Evolutionary conservation across 2,329 filamentous ascomycete genomes (phyloP).

Genomic region (Penicillium sp.): DNA sequence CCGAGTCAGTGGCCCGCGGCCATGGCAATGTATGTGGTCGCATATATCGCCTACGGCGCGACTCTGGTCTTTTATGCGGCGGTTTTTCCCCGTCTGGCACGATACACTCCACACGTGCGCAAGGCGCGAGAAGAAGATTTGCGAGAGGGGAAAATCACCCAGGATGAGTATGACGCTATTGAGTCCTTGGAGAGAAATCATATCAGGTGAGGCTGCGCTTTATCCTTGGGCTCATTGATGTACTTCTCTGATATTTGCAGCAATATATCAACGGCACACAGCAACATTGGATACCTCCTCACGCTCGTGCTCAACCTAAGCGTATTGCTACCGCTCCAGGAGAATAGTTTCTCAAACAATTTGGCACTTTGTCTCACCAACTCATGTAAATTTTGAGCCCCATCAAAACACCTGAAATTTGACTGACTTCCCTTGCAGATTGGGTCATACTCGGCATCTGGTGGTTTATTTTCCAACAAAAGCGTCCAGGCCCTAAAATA

Average conservation of each 20-base stretch:
- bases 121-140: constrained; percentile 46
- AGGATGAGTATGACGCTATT: constrained; percentile 43
- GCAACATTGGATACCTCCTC: constrained; percentile 46
- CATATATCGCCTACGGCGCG: constrained; percentile 44
- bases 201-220: constrained; percentile 31
- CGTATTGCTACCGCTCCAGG: constrained; percentile 41
- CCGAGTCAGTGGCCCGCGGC: constrained; percentile 44
- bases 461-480: constrained; percentile 49
- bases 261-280: constrained; percentile 47
- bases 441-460: constrained; percentile 46
- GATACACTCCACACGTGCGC: constrained; percentile 45
- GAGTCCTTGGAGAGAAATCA: constrained; percentile 47
- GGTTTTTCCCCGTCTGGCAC: constrained; percentile 42
- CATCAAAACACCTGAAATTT: too few species aligned
- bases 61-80: constrained; percentile 48
- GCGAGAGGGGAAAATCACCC: constrained; percentile 39
- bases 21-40: constrained; percentile 45
- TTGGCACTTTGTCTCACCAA: constrained; percentile 45
- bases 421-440: constrained; percentile 28
- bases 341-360: constrained; percentile 41
- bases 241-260: constrained; percentile 20
- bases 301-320: constrained; percentile 44
- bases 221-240: not conserved
- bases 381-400: constrained; percentile 34
- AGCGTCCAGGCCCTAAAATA: constrained; percentile 41